Conservation (phyloP, 768 basidiomycete genomes). For the Xanthoconium purpureum region DNA sequence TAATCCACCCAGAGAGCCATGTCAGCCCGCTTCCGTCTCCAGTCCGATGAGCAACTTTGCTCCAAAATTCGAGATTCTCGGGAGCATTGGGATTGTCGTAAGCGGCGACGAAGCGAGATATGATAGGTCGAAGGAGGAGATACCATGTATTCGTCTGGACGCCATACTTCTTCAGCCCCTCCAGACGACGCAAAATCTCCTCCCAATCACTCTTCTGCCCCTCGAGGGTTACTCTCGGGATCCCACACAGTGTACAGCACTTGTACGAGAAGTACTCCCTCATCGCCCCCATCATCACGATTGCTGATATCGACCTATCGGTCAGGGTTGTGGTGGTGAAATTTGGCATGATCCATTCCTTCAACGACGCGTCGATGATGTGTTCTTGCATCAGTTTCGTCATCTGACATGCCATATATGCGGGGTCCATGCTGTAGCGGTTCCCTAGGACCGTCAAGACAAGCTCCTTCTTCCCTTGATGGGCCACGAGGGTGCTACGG, state of each 20-base stretch:
- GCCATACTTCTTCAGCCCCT: too few species aligned
- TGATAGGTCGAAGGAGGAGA: conserved; percentile 26
- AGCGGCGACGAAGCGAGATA: conserved; percentile 3
- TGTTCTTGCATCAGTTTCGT: not conserved
- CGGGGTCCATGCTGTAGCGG: conserved; percentile 28
- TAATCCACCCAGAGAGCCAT: not conserved
- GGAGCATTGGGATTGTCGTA: not conserved
- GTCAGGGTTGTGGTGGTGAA: conserved; percentile 37
- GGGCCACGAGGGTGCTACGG: conserved; percentile 24
- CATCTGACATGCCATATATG: conserved; percentile 8
- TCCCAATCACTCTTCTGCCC: conserved; percentile 32
- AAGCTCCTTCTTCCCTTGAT: conserved; percentile 22
- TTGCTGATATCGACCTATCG: not conserved
- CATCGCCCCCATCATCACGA: conserved; percentile 33
- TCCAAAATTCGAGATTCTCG: not conserved
- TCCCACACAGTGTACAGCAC: not conserved
- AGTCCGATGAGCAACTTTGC: not conserved
- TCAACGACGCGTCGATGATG: conserved; percentile 8
- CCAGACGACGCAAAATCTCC: conserved; percentile 11
- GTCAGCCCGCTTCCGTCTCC: not conserved
- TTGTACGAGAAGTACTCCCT: conserved; percentile 33
- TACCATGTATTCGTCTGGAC: conserved; percentile 22
- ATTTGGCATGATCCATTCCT: not conserved
- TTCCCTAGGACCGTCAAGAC: conserved; percentile 4
- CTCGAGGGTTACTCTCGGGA: not conserved